These are phyloP conservation scores for Saccharomyces paradoxus DNA, from an alignment of 805 yeast species.

Conservation along the genomic window DNA sequence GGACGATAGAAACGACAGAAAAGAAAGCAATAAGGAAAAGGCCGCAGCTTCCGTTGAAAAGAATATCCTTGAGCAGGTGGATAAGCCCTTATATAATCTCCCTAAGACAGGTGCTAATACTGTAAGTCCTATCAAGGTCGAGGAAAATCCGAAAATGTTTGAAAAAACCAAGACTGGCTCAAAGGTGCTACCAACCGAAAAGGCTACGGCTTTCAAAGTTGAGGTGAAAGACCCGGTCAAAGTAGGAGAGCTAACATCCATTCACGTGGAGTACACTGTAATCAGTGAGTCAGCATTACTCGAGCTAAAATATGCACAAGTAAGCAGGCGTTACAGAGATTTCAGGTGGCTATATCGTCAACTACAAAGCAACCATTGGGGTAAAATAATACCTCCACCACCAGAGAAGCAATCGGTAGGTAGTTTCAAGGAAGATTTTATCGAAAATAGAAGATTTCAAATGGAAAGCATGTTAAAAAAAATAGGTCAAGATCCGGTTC, in stretches of 20 bases:
- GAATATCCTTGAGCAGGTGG: slow-evolving; percentile 16
- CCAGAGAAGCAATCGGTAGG: slow-evolving; percentile 92
- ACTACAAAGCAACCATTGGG: slow-evolving; percentile 78
- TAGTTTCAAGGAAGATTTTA: slow-evolving; percentile 80
- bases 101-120: slow-evolving; percentile 12
- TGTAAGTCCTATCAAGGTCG: neutral
- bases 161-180: slow-evolving; percentile 5
- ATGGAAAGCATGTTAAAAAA: slow-evolving; percentile 79
- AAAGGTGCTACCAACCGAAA: slow-evolving; percentile 6
- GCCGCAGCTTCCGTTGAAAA: neutral
- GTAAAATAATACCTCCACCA: slow-evolving; percentile 88
- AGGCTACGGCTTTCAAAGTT: slow-evolving; percentile 41
- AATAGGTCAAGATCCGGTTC: slow-evolving; percentile 46
- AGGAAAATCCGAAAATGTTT: slow-evolving; percentile 4
- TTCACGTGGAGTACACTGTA: slow-evolving; percentile 83
- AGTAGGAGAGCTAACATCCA: slow-evolving; percentile 82
- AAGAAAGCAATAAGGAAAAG: slow-evolving; percentile 9
- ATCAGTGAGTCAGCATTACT: slow-evolving; percentile 43
- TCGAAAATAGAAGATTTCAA: slow-evolving; percentile 76
- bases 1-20: slow-evolving; percentile 22
- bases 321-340: slow-evolving; percentile 81
- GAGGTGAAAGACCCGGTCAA: slow-evolving; percentile 84
- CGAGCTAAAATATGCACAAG: slow-evolving; percentile 40
- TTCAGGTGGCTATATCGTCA: slow-evolving; percentile 93
- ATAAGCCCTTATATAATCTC: slow-evolving; percentile 20